Base-by-base conservation (phyloP, 495 filamentous ascomycete species). In the Penicillium goetzii region DNA sequence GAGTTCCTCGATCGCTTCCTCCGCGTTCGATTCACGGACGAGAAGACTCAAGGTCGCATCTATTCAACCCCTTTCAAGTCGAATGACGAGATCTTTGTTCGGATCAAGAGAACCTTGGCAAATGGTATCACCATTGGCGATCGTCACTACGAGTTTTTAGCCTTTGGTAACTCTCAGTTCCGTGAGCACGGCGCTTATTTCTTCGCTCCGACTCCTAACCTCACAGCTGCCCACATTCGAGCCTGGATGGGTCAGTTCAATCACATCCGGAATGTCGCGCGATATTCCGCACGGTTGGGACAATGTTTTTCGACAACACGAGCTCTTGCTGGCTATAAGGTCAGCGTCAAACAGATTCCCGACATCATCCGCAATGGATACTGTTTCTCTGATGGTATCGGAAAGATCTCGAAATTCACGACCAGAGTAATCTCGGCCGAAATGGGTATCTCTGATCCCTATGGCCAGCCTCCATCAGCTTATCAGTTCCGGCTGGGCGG, bases 231-330 rank as follows among this genome's bases (percentile, higher is more conserved):
- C 21, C 78, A 86, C 56, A 98, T 99, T 58, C 89, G 94, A n/a
- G 68, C 77, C 6, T 92, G 91, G 91, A 97, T 98, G 93, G 95
- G 96, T 2, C 76, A 88, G 14, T 96, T 99, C 70, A 81, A 75
- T 25, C 81, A 92, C 54, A 97, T 97, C 66, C 82, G 78, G 23
- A 83, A 89, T 36, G 82, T 96, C 32, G 93, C 94, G 4, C 96
- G 96, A 67, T 88, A 93, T 74, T 89, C 91, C 34, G 90, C 96
- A 34, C 83, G 96, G 43, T 76, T 98, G 15, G 95, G 96, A 0
- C 96, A 98, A 76, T 96, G 92, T 72, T 97, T 98, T 72, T 97
- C 95, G 0, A 97, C 95, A 0, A 98, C 95, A 0, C 81, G 90
- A 51, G 86, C 89, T 26, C 84, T 96, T 52, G 75, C 80, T 14